A percentile compares a stretch with the other conserved stretches of the same genome.
phyloP scores from a whole-genome alignment of 805 yeast genomes.

The Metschnikowia cerradonensis region DNA sequence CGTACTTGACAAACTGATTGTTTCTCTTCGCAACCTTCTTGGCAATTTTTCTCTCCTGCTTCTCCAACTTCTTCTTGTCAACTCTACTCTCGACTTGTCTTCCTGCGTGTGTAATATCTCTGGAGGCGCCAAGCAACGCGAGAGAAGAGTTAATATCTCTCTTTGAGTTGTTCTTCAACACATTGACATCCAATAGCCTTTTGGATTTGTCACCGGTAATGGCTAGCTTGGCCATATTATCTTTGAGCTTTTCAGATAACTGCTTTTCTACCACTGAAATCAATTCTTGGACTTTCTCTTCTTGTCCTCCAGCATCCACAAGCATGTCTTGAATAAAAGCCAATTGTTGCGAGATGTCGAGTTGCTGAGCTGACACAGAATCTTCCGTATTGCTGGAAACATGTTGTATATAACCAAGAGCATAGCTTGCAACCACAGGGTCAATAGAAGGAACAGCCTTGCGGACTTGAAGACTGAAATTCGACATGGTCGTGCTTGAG shows the following conservation, averaged over 20 bases:
- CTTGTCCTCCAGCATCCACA: conserved; percentile 77
- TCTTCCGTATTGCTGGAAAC: conserved; percentile 75
- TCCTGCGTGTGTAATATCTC: conserved; percentile 88
- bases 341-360: conserved; percentile 67
- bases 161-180: conserved; percentile 57
- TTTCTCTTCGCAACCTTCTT: conserved; percentile 91
- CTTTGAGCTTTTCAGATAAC: conserved; percentile 50
- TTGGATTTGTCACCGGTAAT: conserved; percentile 85
- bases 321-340: conserved; percentile 61
- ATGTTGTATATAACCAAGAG: conserved; percentile 86
- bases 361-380: conserved; percentile 70
- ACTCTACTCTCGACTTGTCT: conserved; percentile 90
- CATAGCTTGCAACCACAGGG: conserved; percentile 82
- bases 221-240: conserved; percentile 69
- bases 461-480: conserved; percentile 57
- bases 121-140: conserved; percentile 70
- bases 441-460: conserved; percentile 86
- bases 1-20: conserved; percentile 80
- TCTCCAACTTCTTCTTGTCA: conserved; percentile 92
- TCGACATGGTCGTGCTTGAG: conserved; percentile 28
- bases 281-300: conserved; percentile 49
- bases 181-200: conserved; percentile 74
- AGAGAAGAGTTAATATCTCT: conserved; percentile 73
- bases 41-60: conserved; percentile 96
- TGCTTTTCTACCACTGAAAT: conserved; percentile 43